Conservation (phyloP, 306 rosid species). For the Corylus heterophylla region DNA sequence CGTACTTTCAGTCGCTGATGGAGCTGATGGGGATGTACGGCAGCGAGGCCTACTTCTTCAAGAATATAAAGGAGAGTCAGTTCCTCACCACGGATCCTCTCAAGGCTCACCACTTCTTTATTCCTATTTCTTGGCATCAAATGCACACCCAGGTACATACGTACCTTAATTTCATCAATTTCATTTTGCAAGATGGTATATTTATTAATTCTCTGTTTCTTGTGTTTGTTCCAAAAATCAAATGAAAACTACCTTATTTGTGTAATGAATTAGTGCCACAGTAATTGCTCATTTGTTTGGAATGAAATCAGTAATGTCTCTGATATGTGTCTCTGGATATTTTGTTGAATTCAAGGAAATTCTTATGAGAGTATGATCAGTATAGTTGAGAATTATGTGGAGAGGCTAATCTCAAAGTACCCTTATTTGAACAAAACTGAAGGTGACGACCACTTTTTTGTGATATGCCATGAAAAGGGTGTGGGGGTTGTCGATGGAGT, state of each 20-base stretch:
- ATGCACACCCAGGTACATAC: slow-evolving; percentile 34
- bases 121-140: slow-evolving; percentile 36
- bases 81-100: slow-evolving; percentile 29
- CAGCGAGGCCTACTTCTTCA: slow-evolving; percentile 37
- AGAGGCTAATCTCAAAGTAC: slow-evolving; percentile 17
- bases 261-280: background rate
- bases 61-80: slow-evolving; percentile 32
- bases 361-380: slow-evolving; percentile 3
- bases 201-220: too few relatives aligned
- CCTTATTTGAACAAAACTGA: slow-evolving; percentile 39
- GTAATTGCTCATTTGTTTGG: too few relatives aligned
- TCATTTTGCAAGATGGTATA: too few relatives aligned
- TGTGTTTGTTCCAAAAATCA: too few relatives aligned
- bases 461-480: slow-evolving; percentile 34
- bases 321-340: background rate
- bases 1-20: slow-evolving; percentile 30
- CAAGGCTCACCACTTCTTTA: slow-evolving; percentile 36
- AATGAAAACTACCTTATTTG: too few relatives aligned
- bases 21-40: slow-evolving; percentile 28
- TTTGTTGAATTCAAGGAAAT: slow-evolving; percentile 17
- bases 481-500: slow-evolving; percentile 23
- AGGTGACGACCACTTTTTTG: slow-evolving; percentile 40
- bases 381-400: slow-evolving; percentile 22
- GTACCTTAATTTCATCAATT: background rate
- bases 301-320: too few relatives aligned